Evolutionary conservation across 345 rosid genomes (phyloP).

Genomic region (Psidium friedrichsthalianum): DNA sequence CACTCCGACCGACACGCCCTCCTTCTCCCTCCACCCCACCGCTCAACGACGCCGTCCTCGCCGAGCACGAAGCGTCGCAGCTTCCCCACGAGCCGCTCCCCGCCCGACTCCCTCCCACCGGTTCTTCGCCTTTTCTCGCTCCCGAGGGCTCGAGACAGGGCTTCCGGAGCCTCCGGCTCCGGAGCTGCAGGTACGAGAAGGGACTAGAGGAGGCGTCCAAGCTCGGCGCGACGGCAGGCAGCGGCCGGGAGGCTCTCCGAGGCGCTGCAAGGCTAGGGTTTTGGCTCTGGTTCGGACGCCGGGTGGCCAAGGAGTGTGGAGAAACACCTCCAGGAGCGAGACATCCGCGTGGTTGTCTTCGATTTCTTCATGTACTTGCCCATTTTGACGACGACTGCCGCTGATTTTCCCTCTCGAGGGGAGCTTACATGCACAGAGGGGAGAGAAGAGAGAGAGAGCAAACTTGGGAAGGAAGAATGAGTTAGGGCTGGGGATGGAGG

Average conservation of each 20-base stretch:
- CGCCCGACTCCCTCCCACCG: not conserved
- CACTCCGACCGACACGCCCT: conserved; percentile 1
- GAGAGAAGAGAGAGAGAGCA: not conserved
- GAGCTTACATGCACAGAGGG: not conserved
- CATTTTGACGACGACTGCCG: conserved; percentile 43
- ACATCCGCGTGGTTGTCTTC: conserved; percentile 39
- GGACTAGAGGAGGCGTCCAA: not conserved
- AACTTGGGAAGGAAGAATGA: not conserved
- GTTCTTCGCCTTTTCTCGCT: not conserved
- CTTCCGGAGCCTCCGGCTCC: conserved; percentile 81
- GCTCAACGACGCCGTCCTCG: conserved; percentile 4
- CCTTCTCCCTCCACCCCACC: conserved; percentile 4
- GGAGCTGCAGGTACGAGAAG: conserved; percentile 67
- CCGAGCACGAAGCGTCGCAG: not conserved
- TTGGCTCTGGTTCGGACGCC: conserved; percentile 85
- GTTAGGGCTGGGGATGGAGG: not conserved
- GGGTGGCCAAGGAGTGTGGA: conserved; percentile 19
- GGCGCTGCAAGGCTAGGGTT: conserved; percentile 60
- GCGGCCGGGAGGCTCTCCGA: conserved; percentile 7
- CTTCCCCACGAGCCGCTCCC: not conserved
- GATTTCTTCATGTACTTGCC: conserved; percentile 77
- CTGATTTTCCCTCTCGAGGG: conserved; percentile 7
- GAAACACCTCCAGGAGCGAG: conserved; percentile 43
- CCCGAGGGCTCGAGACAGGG: conserved; percentile 2
- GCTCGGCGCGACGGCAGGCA: not conserved